Conservation (phyloP, 352 stramenopile genomes). For the Pythium plurisporium region DNA sequence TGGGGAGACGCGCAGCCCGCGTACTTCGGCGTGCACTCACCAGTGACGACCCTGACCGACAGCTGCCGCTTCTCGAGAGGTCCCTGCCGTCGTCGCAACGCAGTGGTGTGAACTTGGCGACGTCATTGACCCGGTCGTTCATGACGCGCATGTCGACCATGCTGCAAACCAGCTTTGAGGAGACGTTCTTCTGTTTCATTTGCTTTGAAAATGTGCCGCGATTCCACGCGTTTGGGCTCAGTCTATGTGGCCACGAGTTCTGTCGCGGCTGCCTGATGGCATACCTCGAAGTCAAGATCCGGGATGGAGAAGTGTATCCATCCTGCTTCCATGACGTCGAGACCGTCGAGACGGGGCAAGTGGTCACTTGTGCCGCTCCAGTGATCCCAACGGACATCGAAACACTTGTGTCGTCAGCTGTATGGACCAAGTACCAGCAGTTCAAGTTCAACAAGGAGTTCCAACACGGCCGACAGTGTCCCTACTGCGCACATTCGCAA, state of each 20-base stretch:
- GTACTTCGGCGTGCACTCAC: slow-evolving; percentile 10
- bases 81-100: not conserved
- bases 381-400: slow-evolving; percentile 45
- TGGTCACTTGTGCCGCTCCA: slow-evolving; percentile 27
- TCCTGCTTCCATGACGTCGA: slow-evolving; percentile 59
- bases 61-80: slow-evolving; percentile 9
- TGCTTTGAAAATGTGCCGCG: slow-evolving; percentile 61
- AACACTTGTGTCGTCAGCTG: slow-evolving; percentile 35
- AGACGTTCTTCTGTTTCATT: slow-evolving; percentile 75
- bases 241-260: slow-evolving; percentile 56
- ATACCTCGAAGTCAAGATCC: slow-evolving; percentile 28
- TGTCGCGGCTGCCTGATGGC: slow-evolving; percentile 46
- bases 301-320: slow-evolving; percentile 26
- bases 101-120: not conserved
- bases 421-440: slow-evolving; percentile 78
- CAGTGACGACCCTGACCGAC: not conserved
- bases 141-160: slow-evolving; percentile 6
- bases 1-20: not conserved
- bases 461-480: slow-evolving; percentile 53
- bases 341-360: not conserved
- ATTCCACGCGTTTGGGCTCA: slow-evolving; percentile 33
- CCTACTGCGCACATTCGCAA: slow-evolving; percentile 57
- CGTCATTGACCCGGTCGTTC: slow-evolving; percentile 5
- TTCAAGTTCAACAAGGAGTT: slow-evolving; percentile 87
- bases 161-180: slow-evolving; percentile 23